These are phyloP conservation scores for Protomyces gravidus DNA, from an alignment of 1,139 yeast species.

Conservation along the genomic window DNA sequence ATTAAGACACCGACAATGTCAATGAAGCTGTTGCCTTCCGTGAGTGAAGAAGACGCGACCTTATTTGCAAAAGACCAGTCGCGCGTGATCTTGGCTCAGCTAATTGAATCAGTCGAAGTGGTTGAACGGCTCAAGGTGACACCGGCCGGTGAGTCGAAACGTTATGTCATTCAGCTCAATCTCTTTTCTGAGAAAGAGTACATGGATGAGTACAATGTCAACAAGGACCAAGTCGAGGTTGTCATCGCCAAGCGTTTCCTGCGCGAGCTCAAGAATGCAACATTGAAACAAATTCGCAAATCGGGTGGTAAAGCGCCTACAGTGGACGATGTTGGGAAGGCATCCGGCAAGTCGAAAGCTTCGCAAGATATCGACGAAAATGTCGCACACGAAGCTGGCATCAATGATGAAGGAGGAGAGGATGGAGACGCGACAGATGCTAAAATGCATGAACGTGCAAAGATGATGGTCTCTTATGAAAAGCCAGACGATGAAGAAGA, in stretches of 20 bases:
- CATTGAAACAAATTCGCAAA: constrained; percentile 57
- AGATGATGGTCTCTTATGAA: constrained; percentile 87
- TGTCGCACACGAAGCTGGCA: constrained; percentile 34
- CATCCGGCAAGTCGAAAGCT: constrained; percentile 49
- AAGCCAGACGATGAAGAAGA: constrained; percentile 95
- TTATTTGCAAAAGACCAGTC: constrained; percentile 90
- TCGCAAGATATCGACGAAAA: constrained; percentile 33
- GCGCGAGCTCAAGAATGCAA: constrained; percentile 62
- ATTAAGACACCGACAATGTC: constrained; percentile 99
- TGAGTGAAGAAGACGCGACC: constrained; percentile 81
- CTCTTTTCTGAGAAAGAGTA: constrained; percentile 78
- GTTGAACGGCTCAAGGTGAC: constrained; percentile 71
- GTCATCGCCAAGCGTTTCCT: constrained; percentile 66
- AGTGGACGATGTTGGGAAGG: constrained; percentile 57
- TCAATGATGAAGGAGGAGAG: constrained; percentile 40
- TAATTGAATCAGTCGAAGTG: constrained; percentile 78
- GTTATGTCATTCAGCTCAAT: constrained; percentile 66
- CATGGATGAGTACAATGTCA: constrained; percentile 79
- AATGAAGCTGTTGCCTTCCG: constrained; percentile 73
- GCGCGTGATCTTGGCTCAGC: constrained; percentile 77
- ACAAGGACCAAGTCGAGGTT: constrained; percentile 70
- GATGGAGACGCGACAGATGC: constrained; percentile 72
- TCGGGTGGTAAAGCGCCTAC: constrained; percentile 43
- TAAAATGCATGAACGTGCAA: constrained; percentile 55
- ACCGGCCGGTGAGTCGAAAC: constrained; percentile 49